phyloP scores from a whole-genome alignment of 148 eudicot species.

The Simmondsia chinensis region DNA sequence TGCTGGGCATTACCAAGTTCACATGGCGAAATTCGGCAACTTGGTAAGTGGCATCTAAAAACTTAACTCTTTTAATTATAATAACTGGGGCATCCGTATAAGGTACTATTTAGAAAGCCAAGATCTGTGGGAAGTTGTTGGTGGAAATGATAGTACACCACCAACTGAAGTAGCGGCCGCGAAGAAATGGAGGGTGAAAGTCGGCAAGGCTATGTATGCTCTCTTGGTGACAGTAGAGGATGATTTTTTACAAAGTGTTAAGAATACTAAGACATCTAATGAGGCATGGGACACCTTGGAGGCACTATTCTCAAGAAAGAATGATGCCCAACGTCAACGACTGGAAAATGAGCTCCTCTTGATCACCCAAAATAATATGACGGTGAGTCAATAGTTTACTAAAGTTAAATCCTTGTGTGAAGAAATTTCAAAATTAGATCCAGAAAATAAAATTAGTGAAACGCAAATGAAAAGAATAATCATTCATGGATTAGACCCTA shows the following conservation, averaged over 20 bases:
- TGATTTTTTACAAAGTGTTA: not conserved
- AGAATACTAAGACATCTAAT: not conserved
- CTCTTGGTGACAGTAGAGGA: not conserved
- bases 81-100: not conserved
- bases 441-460: not conserved
- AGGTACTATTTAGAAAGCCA: not conserved
- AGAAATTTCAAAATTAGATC: slow-evolving; percentile 1
- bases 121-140: not conserved
- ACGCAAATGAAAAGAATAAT: not conserved
- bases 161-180: not conserved
- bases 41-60: too few relatives aligned
- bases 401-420: not conserved
- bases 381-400: not conserved
- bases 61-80: too few relatives aligned
- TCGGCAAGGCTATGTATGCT: not conserved
- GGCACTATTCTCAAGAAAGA: not conserved
- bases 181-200: not conserved
- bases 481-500: not conserved
- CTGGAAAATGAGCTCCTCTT: slow-evolving; percentile 1
- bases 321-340: not conserved
- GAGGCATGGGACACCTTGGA: not conserved
- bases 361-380: not conserved
- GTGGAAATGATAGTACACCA: not conserved
- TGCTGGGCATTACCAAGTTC: too few relatives aligned
- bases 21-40: too few relatives aligned